Evolutionary conservation across 2,329 filamentous ascomycete species (phyloP), one percentile per base, ranked within the genome.

Genomic region (Pyricularia pennisetigena): DNA sequence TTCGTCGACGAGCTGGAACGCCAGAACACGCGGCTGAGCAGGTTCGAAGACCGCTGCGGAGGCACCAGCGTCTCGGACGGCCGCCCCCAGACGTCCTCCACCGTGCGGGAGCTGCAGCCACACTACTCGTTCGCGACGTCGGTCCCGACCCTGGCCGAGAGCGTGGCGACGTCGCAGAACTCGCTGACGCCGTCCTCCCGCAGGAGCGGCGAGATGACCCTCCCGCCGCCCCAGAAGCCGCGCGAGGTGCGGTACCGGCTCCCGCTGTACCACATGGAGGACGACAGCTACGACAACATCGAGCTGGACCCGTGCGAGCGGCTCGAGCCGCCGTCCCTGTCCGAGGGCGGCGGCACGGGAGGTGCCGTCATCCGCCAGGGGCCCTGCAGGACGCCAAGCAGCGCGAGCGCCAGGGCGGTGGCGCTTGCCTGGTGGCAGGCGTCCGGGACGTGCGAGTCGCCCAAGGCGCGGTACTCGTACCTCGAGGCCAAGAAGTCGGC

Each of bases 271-370:
- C 57, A 61, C 57, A 61, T 61, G 57, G 57, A 61, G 57, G 57
- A 61, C 57, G 57, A 61, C n/a, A 61, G 57, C 57, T 61, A 61
- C 57, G 57, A 26, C n/a, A 61, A 61, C 57, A 61, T 61, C 57
- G 57, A 61, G n/a, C 57, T 61, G 57, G 57, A 61, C 57, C 57
- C 57, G 4, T 61, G 24, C 57, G 57, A 61, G 23, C 57, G 57
- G 3, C 57, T 61, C 57, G 57, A 61, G 57, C n/a, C 24, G 57
- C 57, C 57, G 23, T 23, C 57, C n/a, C 57, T n/a, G 7, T 24
- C 57, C n/a, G 57, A 12, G 10, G 14, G 32, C 57, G 9, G 57
- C 57, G 41, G 9, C 20, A 1, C 41, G 16, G n/a, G n/a, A n/a
- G n/a, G n/a, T n/a, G 41, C 41, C 57, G 12, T 61, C 57, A 61